Conservation (phyloP, 1,284 basidiomycete genomes). For the Puccinia triticina region DNA sequence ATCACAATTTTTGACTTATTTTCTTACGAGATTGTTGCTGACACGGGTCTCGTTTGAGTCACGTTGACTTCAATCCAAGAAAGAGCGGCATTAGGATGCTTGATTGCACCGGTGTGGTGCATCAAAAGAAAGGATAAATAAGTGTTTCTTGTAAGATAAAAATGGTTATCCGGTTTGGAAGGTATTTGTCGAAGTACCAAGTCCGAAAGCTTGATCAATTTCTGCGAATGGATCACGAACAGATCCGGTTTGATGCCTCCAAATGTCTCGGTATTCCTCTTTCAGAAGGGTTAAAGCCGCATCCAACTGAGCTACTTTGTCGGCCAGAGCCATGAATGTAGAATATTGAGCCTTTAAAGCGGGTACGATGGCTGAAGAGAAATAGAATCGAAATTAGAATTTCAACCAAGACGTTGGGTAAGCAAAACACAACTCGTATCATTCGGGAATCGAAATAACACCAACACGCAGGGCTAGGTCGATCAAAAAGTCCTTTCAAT, state of each 20-base stretch:
- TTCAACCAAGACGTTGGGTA: neutral
- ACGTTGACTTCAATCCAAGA: no score
- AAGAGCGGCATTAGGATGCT: no score
- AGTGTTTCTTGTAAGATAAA: no score
- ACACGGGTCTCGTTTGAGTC: no score
- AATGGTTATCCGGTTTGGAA: slow-evolving; percentile 1
- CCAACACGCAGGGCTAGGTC: slow-evolving; percentile 47
- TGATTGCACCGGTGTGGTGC: no score
- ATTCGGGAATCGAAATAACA: neutral
- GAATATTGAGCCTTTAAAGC: slow-evolving; percentile 47
- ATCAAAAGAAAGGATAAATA: no score
- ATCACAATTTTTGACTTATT: no score
- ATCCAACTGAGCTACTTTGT: slow-evolving; percentile 35
- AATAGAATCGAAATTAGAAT: neutral
- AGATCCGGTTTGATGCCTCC: slow-evolving; percentile 47
- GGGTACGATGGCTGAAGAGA: slow-evolving; percentile 44
- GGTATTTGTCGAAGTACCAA: neutral
- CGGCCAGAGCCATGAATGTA: slow-evolving; percentile 46
- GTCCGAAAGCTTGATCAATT: slow-evolving; percentile 38
- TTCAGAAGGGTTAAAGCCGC: neutral
- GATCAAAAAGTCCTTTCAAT: slow-evolving; percentile 41
- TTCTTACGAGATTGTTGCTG: no score
- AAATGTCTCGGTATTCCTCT: slow-evolving; percentile 44
- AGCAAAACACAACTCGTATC: neutral
- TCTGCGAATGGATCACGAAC: slow-evolving; percentile 48